Evolutionary conservation across 2,329 filamentous ascomycete species (phyloP), one percentile per base, ranked within the genome.

Genomic region (Hypoxylon sp.): DNA sequence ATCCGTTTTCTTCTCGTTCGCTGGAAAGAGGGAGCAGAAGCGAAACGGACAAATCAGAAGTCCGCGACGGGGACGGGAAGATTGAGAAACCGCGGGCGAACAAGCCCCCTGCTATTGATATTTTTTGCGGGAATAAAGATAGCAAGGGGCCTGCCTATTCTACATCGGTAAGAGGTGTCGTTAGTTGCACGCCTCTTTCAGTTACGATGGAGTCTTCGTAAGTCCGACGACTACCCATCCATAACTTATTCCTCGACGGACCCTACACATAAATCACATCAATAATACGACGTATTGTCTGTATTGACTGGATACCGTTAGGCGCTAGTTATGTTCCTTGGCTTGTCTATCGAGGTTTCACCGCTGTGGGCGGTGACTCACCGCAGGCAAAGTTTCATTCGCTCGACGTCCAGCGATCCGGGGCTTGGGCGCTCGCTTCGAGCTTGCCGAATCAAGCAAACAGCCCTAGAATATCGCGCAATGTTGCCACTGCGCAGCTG

Each of bases 291-390:
- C 55, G 27, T 57, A 55, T 52, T 55, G 24, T 24, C 29, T 29
- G 51, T 60, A 53, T 65, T 47, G 42, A 61, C 52, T 61, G 48
- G 60, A 46, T 55, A 58, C 35, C 53, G 27, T 35, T 24, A 61
- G 19, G 57, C 55, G 44, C 61, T 65, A 62, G 56, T 37, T 42
- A 37, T 32, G 42, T 54, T 32, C 54, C 63, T 56, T 58, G 59
- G 55, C 58, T 57, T 53, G 48, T 58, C 60, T 24, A 55, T 53
- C 54, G 39, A 50, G 39, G 57, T 65, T 68, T 63, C 68, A 68
- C 62, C 54, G 59, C 54, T 46, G 31, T 59, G 46, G 51, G 44
- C 61, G 55, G 62, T 71, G 68, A 71, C 68, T 71, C 68, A 71
- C 65, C 59, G 61, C 53, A 54, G 44, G 17, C 29, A 39, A 19